These are phyloP conservation scores for Choricystis sp. DNA, from an alignment of 139 green algal genomes.

Conservation along the genomic window DNA sequence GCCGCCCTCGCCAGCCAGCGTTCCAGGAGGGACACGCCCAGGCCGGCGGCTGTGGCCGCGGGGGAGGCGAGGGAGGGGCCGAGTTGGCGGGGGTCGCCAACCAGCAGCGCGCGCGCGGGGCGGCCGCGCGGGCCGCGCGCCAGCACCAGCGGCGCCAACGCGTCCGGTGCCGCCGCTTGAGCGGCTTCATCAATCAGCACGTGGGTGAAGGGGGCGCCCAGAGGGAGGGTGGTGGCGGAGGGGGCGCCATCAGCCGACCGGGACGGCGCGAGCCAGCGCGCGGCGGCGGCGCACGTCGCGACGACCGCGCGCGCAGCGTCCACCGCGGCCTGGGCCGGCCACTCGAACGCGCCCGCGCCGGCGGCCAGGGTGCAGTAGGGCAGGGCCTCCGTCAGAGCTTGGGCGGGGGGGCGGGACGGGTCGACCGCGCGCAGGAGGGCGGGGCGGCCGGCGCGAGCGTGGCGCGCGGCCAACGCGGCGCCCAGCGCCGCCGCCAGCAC, in stretches of 20 bases:
- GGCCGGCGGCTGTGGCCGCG: conserved; percentile 18
- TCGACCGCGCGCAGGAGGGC: conserved; percentile 36
- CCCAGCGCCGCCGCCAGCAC: conserved; percentile 25
- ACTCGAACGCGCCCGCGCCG: conserved; percentile 4
- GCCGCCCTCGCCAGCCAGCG: conserved; percentile 10
- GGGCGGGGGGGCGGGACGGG: conserved; percentile 15
- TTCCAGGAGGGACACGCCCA: conserved; percentile 48
- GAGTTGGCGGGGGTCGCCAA: conserved; percentile 57
- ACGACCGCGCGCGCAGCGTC: conserved; percentile 14
- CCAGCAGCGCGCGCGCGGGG: conserved; percentile 26
- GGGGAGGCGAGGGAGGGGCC: conserved; percentile 36
- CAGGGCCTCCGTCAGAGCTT: conserved; percentile 1
- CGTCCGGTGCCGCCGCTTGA: conserved; percentile 34
- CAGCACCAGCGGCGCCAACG: conserved; percentile 40
- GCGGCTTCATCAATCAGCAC: conserved; percentile 53
- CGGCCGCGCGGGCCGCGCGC: neutral
- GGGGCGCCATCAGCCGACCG: neutral
- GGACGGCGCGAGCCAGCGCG: conserved; percentile 6
- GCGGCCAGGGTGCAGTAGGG: conserved; percentile 8
- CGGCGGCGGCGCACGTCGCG: conserved; percentile 22
- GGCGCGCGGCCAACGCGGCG: too few species aligned
- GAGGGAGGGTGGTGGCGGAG: neutral
- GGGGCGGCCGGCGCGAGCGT: conserved; percentile 4
- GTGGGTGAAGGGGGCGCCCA: conserved; percentile 9
- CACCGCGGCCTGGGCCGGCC: conserved; percentile 7